Conservation (phyloP, 352 stramenopile genomes). For the Globisporangium acanthophoron region DNA sequence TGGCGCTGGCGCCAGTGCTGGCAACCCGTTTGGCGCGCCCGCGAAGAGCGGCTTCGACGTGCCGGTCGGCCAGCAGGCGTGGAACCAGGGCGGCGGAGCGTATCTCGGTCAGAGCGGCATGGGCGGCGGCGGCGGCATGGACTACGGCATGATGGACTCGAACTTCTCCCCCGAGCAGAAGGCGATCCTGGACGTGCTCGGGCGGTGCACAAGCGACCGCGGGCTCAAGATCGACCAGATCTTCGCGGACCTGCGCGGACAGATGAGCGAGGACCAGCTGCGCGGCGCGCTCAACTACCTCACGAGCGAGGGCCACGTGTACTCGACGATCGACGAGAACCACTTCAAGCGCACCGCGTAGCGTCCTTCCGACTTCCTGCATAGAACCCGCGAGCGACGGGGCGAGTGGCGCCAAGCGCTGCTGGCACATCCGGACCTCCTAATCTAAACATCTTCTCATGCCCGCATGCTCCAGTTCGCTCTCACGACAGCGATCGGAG, state of each 20-base stretch:
- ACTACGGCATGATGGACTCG: conserved; percentile 66
- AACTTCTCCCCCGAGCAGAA: conserved; percentile 75
- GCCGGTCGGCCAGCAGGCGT: conserved; percentile 19
- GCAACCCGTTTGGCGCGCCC: conserved; percentile 23
- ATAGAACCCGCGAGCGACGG: neutral
- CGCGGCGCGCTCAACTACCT: conserved; percentile 74
- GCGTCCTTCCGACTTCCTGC: neutral
- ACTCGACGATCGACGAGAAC: conserved; percentile 90
- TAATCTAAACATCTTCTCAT: neutral
- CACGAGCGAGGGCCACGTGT: conserved; percentile 85
- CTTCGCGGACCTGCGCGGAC: conserved; percentile 44
- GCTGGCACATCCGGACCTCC: no score
- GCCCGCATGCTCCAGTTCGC: no score
- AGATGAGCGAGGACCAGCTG: conserved; percentile 63
- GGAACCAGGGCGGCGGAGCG: conserved; percentile 17
- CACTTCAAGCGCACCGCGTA: conserved; percentile 88
- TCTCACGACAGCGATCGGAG: neutral
- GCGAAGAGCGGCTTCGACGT: conserved; percentile 29
- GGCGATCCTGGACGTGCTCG: conserved; percentile 73
- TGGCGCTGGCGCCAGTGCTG: conserved; percentile 5
- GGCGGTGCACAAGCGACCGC: conserved; percentile 60
- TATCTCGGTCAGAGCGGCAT: conserved; percentile 22
- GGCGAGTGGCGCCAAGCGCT: no score
- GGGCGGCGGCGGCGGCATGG: conserved; percentile 27
- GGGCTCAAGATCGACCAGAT: conserved; percentile 83